A percentile compares a stretch with the other conserved stretches of the same genome.
Evolutionary conservation across 2,329 filamentous ascomycete genomes (phyloP).

Genomic region (Pseudocercospora eumusae): DNA sequence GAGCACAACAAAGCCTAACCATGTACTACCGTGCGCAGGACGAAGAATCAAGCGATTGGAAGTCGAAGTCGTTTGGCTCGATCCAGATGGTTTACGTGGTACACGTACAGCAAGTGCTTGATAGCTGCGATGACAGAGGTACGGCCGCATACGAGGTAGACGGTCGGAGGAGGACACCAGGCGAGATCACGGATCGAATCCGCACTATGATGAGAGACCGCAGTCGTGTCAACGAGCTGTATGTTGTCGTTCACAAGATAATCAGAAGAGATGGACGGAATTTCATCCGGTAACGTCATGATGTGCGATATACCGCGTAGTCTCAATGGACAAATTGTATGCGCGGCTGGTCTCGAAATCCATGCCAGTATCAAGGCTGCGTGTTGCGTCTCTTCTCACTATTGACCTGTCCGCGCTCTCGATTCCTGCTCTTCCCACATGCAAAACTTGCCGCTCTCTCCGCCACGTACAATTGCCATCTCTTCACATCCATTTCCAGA

Average conservation of each 20-base stretch:
- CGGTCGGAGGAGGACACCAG: background rate
- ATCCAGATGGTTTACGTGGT: background rate
- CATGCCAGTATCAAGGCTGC: background rate
- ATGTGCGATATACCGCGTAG: background rate
- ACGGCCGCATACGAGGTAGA: background rate
- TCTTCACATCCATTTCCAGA: no score
- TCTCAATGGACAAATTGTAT: background rate
- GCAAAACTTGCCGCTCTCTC: no score
- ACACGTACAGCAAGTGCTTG: background rate
- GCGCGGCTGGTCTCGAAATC: background rate
- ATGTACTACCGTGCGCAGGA: background rate
- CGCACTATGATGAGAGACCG: background rate
- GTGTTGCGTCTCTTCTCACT: background rate
- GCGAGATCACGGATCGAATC: background rate
- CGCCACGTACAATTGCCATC: no score
- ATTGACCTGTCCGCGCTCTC: no score
- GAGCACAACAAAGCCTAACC: background rate
- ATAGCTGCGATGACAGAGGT: background rate
- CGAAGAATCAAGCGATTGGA: background rate
- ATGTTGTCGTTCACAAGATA: background rate
- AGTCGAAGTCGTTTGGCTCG: background rate
- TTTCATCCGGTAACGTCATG: background rate
- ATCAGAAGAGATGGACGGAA: background rate
- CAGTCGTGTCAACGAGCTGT: background rate
- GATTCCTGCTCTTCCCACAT: background rate